Evolutionary conservation across 1,284 basidiomycete genomes (phyloP).

Genomic region (Cystobasidiaceae sp.): DNA sequence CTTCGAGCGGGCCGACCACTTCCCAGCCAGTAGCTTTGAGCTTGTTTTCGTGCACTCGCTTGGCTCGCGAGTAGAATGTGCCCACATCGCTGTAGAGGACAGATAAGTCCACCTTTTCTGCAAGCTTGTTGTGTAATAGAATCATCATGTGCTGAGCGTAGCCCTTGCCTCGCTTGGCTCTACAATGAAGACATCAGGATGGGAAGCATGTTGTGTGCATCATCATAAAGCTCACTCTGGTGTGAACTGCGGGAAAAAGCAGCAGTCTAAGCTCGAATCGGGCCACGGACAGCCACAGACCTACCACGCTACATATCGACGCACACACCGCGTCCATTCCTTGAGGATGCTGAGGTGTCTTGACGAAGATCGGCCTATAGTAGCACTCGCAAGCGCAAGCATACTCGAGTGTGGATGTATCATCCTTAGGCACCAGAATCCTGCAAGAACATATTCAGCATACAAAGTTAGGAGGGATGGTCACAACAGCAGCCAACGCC

Average conservation of each 20-base stretch:
- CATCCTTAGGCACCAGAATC: constrained; percentile 10
- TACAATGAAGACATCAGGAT: not conserved
- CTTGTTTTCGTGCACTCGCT: not conserved
- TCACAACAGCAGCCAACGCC: too few relatives aligned
- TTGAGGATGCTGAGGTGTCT: not conserved
- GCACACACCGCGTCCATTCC: not conserved
- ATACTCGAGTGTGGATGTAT: not conserved
- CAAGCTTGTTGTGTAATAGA: constrained; percentile 6
- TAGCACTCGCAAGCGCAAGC: constrained; percentile 1
- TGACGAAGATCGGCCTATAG: not conserved
- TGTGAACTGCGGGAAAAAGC: not conserved
- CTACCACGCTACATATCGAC: not conserved
- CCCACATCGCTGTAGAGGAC: constrained; percentile 19
- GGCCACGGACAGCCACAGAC: not conserved
- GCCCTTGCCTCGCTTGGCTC: constrained; percentile 5
- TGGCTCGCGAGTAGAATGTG: not conserved
- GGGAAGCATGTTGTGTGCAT: not conserved
- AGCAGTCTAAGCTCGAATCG: not conserved
- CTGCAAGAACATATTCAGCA: not conserved
- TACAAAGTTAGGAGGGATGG: not conserved
- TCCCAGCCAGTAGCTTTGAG: not conserved
- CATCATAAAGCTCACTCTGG: not conserved
- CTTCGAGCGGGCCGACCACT: not conserved
- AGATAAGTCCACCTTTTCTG: not conserved
- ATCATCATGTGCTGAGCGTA: constrained; percentile 11